A percentile compares a stretch with the other conserved stretches of the same genome.
phyloP scores from a whole-genome alignment of 192 early-diverging fungal species.

The Gonapodya prolifera region DNA sequence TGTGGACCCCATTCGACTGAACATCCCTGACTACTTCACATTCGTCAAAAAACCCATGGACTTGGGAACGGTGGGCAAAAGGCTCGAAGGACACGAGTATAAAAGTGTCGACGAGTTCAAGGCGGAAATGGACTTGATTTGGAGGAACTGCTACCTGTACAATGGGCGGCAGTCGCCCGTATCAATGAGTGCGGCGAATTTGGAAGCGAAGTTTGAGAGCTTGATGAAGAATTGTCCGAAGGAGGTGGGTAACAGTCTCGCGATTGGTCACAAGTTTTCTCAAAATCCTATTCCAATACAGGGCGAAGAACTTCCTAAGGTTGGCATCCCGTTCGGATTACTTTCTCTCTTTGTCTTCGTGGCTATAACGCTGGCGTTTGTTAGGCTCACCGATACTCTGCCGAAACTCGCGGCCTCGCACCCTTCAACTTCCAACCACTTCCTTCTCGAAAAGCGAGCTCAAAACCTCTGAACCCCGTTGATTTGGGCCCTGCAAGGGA shows the following conservation, averaged over 20 bases:
- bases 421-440: background rate
- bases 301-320: conserved; percentile 8
- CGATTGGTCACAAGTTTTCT: too few species aligned
- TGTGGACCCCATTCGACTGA: conserved; percentile 61
- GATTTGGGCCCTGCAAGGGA: background rate
- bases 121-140: conserved; percentile 41
- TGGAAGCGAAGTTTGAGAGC: conserved; percentile 57
- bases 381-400: background rate
- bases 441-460: background rate
- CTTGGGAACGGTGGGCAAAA: conserved; percentile 57
- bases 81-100: conserved; percentile 49
- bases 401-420: background rate
- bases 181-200: conserved; percentile 50
- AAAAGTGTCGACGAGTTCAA: conserved; percentile 42
- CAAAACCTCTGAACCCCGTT: background rate
- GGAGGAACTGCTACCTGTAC: conserved; percentile 64
- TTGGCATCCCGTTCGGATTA: conserved; percentile 6
- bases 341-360: background rate
- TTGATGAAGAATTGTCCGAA: conserved; percentile 35
- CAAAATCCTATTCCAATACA: conserved; percentile 9
- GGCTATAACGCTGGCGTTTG: background rate
- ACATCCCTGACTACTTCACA: conserved; percentile 64
- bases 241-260: conserved; percentile 10
- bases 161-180: conserved; percentile 63
- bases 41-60: conserved; percentile 72